These are phyloP conservation scores for Lipomyces yarrowii DNA, from an alignment of 1,139 yeast species.

Conservation along the genomic window DNA sequence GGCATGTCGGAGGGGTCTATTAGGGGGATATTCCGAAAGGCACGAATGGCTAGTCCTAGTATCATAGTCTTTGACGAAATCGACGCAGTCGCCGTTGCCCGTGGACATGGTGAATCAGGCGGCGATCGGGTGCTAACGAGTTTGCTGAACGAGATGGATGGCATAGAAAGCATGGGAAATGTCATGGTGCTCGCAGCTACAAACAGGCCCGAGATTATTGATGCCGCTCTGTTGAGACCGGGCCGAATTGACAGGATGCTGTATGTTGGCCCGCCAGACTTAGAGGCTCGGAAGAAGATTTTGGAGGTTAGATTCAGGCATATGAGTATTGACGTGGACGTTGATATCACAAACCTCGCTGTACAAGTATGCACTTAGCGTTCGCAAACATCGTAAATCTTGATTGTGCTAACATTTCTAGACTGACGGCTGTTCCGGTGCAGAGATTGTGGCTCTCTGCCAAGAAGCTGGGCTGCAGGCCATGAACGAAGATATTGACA, in stretches of 20 bases:
- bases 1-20: conserved; percentile 85
- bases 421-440: conserved; percentile 88
- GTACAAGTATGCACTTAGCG: not conserved
- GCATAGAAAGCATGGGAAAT: conserved; percentile 90
- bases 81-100: conserved; percentile 81
- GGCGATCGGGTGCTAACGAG: conserved; percentile 90
- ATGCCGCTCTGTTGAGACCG: conserved; percentile 87
- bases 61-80: conserved; percentile 93
- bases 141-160: conserved; percentile 89
- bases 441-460: conserved; percentile 87
- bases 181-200: conserved; percentile 95
- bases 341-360: conserved; percentile 58
- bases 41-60: conserved; percentile 90
- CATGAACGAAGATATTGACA: conserved; percentile 70
- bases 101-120: conserved; percentile 63
- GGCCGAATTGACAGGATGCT: conserved; percentile 92
- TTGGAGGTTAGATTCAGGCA: conserved; percentile 65
- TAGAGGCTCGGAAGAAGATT: conserved; percentile 74
- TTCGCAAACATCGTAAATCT: not conserved
- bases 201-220: conserved; percentile 89
- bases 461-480: conserved; percentile 96
- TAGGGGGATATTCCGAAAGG: conserved; percentile 86
- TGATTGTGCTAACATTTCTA: not conserved
- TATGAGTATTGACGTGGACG: conserved; percentile 51
- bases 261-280: conserved; percentile 90